Base-by-base conservation (phyloP, 2,329 filamentous ascomycete species). In the Microcyclospora tardicrescens region DNA sequence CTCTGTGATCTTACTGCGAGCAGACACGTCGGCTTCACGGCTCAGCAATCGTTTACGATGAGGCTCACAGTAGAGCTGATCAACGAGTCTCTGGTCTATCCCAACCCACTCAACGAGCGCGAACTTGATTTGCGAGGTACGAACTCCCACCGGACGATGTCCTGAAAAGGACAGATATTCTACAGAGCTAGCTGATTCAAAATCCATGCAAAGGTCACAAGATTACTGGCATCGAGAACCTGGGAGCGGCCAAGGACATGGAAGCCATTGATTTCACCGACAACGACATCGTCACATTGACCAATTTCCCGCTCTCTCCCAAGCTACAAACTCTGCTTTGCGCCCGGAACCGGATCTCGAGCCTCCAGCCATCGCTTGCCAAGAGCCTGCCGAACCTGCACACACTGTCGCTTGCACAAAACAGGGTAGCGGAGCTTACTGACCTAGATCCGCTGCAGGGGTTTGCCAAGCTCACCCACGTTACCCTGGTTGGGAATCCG, bases 61-160 rank as follows among this genome's bases (percentile, higher is more conserved):
- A 81, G 89, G 73, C 79, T 98, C 68, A 95, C 89, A 47, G 80
- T 84, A 53, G 91, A 96, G 64, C 79, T 96, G 58, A 93, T 98
- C 68, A 77, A 85, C 65, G 79, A 77, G 64, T 94, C 91, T 60
- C 81, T 94, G 53, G 95, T 89, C 63, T 98, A 95, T 73, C 82
- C 96, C 67, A 98, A 96, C 68, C 87, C 89, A 62, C 76, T 98
- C 64, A 93, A 91, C 69, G 91, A 98, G 75, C 85, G 91, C 65
- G 91, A 98, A 76, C 78, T 98, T 63, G 87, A 96, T 72, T 84
- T 98, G 57, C 80, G 91, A 94, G 91, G 91, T 96, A 83, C 78
- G 86, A 42, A 77, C 47, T 45, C 54, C 48, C 48, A 46, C 47
- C 47, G 45, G 42, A 39, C 33, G 43, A 49, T 57, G 54, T 16